Conservation (phyloP, 2,329 filamentous ascomycete species). For the Immersiporthe knoxdaviesiana region DNA sequence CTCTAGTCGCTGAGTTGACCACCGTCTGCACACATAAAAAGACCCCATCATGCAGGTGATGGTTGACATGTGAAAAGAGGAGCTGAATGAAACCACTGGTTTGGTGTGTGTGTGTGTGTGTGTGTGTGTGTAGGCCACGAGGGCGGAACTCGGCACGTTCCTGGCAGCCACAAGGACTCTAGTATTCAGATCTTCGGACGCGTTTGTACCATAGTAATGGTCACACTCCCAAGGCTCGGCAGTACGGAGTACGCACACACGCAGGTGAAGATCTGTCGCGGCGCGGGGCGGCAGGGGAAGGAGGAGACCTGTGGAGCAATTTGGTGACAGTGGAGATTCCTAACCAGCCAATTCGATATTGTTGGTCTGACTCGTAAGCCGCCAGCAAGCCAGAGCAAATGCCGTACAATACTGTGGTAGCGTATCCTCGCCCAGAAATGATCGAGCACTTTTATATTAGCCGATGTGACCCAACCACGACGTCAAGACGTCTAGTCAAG, state of each 20-base stretch:
- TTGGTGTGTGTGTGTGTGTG: neutral
- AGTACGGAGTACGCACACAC: too few relatives aligned
- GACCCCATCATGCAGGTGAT: constrained; percentile 1
- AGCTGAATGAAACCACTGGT: neutral
- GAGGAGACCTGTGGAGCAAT: neutral
- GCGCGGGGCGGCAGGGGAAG: neutral
- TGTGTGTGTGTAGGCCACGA: neutral
- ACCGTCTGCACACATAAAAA: neutral
- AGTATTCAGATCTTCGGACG: neutral
- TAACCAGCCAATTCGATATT: neutral
- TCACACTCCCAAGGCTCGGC: neutral
- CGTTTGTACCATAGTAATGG: too few relatives aligned
- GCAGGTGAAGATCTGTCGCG: neutral
- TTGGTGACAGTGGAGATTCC: neutral
- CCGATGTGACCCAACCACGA: neutral
- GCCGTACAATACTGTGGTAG: too few relatives aligned
- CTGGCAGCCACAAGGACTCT: neutral
- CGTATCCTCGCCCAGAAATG: neutral
- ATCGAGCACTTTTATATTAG: neutral
- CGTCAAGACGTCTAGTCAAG: neutral
- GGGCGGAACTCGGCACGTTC: neutral
- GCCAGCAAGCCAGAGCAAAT: neutral
- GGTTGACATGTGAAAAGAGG: neutral
- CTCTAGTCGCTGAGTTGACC: neutral
- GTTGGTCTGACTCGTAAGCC: neutral